Base-by-base conservation (phyloP, 169 alveolate genomes). In the Plasmodium falciparum region DNA sequence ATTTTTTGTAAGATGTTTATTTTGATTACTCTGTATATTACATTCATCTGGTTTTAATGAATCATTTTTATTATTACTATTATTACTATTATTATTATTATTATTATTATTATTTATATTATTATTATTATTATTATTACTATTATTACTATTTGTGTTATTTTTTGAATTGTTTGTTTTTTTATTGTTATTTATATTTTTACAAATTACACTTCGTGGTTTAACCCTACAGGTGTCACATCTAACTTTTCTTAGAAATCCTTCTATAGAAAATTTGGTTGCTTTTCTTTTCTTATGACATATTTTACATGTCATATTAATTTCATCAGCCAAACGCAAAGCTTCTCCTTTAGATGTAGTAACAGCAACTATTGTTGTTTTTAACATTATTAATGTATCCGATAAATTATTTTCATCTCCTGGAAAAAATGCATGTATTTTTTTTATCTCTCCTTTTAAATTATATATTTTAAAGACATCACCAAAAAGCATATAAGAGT, bases 231-330 rank as follows among this genome's bases (percentile, higher is more conserved):
- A 75, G 1, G 89, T 75, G 5, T 75, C 89, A 75, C 89, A 75
- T 67, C 89, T 17, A 2, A 75, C 89, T 17, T 75, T 75, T 26
- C 89, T 22, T 65, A 75, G 45, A 67, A 75, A 75, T 1, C 89
- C 89, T 33, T 75, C 89, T 47, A 75, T 75, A 2, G 89, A 75
- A 22, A 75, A 75, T 54, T 75, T 75, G n/a, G 89, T 75, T 9
- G 89, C 89, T 54, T 75, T 75, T 54, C 89, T 75, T 67, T 75
- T 75, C 26, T 75, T 75, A 24, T 67, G 75, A n/a, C 89, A 75
- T 22, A 75, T 75, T 47, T 75, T 75, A 66, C 89, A 75, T 1
- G 66, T 75, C 89, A 75, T 75, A 47, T 75, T 74, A 15, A 75
- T 75, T 49, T 67, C 89, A 67, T 75, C 89, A 2, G 89, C 89